These are phyloP conservation scores for Hypoxylon sp. DNA, from an alignment of 2,329 filamentous ascomycete genomes.

Conservation along the genomic window DNA sequence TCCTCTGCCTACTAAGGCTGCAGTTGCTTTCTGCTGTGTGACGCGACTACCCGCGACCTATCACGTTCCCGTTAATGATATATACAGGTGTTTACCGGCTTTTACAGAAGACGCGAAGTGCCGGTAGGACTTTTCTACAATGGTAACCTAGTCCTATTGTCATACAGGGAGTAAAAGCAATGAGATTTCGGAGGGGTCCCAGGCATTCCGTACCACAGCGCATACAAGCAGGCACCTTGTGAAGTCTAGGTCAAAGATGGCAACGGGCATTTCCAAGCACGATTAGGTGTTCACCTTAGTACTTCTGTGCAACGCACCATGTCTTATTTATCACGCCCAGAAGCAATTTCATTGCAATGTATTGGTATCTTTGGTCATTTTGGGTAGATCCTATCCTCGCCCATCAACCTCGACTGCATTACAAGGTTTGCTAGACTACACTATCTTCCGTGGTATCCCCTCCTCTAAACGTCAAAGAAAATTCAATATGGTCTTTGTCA, in stretches of 20 bases:
- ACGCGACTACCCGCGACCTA: not conserved
- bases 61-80: not conserved
- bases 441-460: not conserved
- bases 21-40: not conserved
- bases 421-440: not conserved
- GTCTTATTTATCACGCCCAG: not conserved
- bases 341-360: not conserved
- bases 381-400: not conserved
- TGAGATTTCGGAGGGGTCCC: not conserved
- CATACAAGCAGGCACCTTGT: not conserved
- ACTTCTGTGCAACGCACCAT: not conserved
- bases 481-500: not conserved
- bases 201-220: not conserved
- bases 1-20: not conserved
- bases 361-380: not conserved
- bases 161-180: constrained; percentile 6
- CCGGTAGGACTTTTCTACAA: constrained; percentile 9
- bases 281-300: not conserved
- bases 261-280: not conserved
- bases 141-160: not conserved
- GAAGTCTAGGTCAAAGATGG: not conserved
- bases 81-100: not conserved
- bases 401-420: not conserved
- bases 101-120: constrained; percentile 9
- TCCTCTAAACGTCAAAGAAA: constrained; percentile 1